These are phyloP conservation scores for Clitocybe nebularis DNA, from an alignment of 1,284 basidiomycete genomes.

Conservation along the genomic window DNA sequence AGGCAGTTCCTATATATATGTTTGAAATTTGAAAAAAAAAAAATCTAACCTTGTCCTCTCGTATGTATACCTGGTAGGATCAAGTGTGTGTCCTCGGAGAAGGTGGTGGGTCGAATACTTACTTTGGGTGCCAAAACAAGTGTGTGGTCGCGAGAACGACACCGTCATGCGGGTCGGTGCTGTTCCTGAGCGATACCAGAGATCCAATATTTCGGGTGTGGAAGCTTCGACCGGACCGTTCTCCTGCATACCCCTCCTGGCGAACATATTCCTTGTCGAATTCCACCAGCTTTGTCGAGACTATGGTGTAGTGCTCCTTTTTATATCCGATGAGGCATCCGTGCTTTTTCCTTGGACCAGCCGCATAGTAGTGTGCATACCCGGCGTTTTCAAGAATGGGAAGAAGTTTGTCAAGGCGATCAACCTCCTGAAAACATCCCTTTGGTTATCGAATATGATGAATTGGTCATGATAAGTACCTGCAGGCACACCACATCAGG, in stretches of 20 bases:
- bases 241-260: conserved; percentile 29
- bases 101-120: conserved; percentile 22
- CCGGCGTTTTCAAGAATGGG: conserved; percentile 57
- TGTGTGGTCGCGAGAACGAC: conserved; percentile 82
- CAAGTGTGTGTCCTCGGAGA: no score
- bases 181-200: conserved; percentile 61
- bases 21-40: background rate
- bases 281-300: conserved; percentile 44
- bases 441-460: background rate
- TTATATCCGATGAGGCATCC: conserved; percentile 81
- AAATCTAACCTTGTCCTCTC: conserved; percentile 77
- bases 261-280: conserved; percentile 67
- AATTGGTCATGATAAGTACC: conserved; percentile 35
- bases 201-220: conserved; percentile 82
- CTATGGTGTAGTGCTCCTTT: conserved; percentile 42
- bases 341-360: conserved; percentile 73
- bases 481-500: conserved; percentile 84
- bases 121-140: conserved; percentile 94
- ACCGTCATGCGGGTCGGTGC: conserved; percentile 38
- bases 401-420: conserved; percentile 61
- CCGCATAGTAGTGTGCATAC: conserved; percentile 58
- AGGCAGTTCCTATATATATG: background rate
- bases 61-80: conserved; percentile 66
- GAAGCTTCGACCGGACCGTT: conserved; percentile 59
- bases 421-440: conserved; percentile 65